These are phyloP conservation scores for Fraxinus albicans DNA, from an alignment of 305 asterid genomes.

Conservation along the genomic window DNA sequence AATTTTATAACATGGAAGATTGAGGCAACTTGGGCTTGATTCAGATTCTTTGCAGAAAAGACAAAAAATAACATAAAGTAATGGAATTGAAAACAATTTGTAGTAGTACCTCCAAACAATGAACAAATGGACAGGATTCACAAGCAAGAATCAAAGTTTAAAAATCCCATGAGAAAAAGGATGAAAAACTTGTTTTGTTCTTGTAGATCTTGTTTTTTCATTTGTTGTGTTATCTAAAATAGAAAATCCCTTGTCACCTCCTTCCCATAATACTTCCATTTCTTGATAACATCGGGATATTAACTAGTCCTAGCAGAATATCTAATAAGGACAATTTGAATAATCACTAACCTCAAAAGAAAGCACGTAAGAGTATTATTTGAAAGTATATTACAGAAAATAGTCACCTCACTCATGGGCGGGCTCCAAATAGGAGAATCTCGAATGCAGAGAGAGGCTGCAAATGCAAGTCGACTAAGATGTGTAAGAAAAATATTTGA, in stretches of 20 bases:
- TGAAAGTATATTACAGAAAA: neutral
- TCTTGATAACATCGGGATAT: no score
- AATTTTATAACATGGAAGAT: constrained; percentile 12
- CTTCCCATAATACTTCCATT: neutral
- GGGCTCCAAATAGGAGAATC: constrained; percentile 44
- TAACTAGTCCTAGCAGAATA: no score
- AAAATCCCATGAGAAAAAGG: neutral
- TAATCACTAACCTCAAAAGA: neutral
- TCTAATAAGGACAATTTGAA: no score
- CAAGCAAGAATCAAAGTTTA: neutral
- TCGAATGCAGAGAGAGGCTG: constrained; percentile 85
- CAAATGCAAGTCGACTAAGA: constrained; percentile 63
- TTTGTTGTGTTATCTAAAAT: neutral
- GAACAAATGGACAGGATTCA: neutral
- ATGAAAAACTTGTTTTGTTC: neutral
- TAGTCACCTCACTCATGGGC: no score
- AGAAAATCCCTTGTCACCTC: neutral
- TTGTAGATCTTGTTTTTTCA: neutral
- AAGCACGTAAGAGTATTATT: neutral
- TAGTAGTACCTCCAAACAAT: neutral
- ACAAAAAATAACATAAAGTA: neutral
- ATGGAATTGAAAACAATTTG: neutral
- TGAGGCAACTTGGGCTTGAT: constrained; percentile 21
- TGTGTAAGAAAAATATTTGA: constrained; percentile 19
- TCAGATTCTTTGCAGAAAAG: constrained; percentile 5